These are phyloP conservation scores for Nemania diffusa DNA, from an alignment of 2,329 filamentous ascomycete species.

Conservation along the genomic window DNA sequence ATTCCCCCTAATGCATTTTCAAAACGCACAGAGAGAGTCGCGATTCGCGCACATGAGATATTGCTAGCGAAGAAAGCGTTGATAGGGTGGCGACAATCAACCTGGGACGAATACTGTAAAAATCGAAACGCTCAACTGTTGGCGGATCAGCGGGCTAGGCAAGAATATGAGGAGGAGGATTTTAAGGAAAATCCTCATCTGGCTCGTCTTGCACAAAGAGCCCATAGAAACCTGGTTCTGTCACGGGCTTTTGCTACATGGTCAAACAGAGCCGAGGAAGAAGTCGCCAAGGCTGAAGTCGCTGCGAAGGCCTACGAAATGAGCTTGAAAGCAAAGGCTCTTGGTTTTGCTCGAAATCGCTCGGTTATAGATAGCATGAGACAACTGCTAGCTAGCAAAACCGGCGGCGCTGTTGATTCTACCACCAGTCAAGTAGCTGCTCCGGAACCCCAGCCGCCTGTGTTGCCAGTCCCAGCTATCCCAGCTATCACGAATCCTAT, in stretches of 20 bases:
- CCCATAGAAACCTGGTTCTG: constrained; percentile 45
- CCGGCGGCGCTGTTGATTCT: not conserved
- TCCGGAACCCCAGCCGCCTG: constrained; percentile 5
- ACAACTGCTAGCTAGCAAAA: constrained; percentile 22
- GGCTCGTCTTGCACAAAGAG: constrained; percentile 44
- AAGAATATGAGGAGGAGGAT: constrained; percentile 27
- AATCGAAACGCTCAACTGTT: constrained; percentile 31
- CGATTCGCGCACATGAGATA: constrained; percentile 45
- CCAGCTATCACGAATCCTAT: not conserved
- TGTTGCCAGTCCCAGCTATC: not conserved
- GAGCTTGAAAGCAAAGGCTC: constrained; percentile 46
- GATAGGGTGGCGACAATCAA: constrained; percentile 42
- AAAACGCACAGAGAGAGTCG: constrained; percentile 47
- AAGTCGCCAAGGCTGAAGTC: constrained; percentile 44
- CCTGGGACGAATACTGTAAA: constrained; percentile 36
- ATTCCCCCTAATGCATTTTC: constrained; percentile 46
- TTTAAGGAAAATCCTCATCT: constrained; percentile 42
- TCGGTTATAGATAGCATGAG: constrained; percentile 24
- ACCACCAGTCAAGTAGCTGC: not conserved
- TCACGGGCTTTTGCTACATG: constrained; percentile 47
- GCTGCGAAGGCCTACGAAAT: constrained; percentile 47
- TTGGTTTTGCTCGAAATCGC: constrained; percentile 38
- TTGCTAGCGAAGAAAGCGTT: constrained; percentile 41
- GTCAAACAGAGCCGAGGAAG: constrained; percentile 48
- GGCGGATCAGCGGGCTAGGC: constrained; percentile 19